Evolutionary conservation across 371 early-diverging fungal genomes (phyloP), one percentile per base, ranked within the genome.

Genomic region (Phascolomyces articulosus): DNA sequence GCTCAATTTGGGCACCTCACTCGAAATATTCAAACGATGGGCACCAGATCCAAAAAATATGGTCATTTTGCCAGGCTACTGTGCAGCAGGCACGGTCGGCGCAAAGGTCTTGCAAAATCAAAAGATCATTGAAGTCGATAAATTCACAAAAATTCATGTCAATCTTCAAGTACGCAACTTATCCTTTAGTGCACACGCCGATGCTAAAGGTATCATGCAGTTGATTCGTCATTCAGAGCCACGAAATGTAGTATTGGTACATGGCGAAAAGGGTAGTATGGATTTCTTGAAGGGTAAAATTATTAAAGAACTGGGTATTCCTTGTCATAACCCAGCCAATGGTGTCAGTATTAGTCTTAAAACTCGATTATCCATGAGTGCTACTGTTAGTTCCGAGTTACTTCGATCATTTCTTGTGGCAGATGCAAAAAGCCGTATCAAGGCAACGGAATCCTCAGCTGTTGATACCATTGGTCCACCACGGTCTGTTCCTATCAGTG

Each of bases 141-240:
- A 82, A 34, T 88, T 85, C 57, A 93, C 88, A 6, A 76, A 82
- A 24, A 83, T 96, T 29, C 76, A 91, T 26, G 96, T 98, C 60
- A 97, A 97, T 44, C 74, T 98, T 15, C 88, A 94, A 71, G 97
- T 99, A 47, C 87, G 93, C 65, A 97, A 98, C 72, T 75, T 99
- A 20, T 96, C 97, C 2, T 99, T 99, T 75, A 96, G 96, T 69
- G 99, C 99, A 0, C 99, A 99, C 59, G 99, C 99, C 1, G 99
- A 99, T 75, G 94, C 96, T 6, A 95, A 96, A 75, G 99, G 99
- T 10, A 99, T 99, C 62, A 85, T 99, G 90, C 94, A 96, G 77
- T 80, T 99, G 31, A 94, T 99, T 58, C 87, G 91, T 1, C 95
- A 96, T 78, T 95, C 95, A 40, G 87, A 90, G 48, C 97, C 99